Percentiles rank a stretch among this genome's conserved stretches.
Evolutionary conservation across 177 flowering plant species (phyloP).

Genomic region (Tripterygium wilfordii): DNA sequence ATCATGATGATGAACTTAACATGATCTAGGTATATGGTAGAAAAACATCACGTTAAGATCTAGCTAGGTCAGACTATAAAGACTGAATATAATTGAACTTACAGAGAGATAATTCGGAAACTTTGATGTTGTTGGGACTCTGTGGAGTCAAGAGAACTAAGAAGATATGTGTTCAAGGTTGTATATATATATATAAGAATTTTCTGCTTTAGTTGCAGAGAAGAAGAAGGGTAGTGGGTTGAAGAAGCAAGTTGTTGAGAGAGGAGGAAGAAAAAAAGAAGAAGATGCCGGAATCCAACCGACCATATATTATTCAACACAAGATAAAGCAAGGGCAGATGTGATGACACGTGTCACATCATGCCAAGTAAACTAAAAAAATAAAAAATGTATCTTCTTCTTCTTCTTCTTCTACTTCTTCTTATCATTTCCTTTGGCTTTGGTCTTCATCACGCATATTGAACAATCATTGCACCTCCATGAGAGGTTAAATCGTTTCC

Average conservation of each 20-base stretch:
- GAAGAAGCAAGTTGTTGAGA: neutral
- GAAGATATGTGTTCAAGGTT: neutral
- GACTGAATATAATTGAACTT: no score
- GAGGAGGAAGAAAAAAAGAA: constrained; percentile 5
- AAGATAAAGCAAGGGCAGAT: constrained; percentile 25
- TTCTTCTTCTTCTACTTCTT: constrained; percentile 9
- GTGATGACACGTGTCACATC: constrained; percentile 21
- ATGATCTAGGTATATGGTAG: no score
- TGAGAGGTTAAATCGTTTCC: no score
- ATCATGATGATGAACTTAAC: no score
- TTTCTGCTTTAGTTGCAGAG: constrained; percentile 5
- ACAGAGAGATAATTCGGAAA: no score
- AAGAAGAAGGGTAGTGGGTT: constrained; percentile 1
- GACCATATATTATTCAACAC: constrained; percentile 20
- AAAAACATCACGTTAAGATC: no score
- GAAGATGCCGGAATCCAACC: constrained; percentile 34
- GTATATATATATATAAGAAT: neutral
- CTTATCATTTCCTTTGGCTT: constrained; percentile 15
- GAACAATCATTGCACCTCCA: constrained; percentile 11
- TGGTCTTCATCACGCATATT: no score
- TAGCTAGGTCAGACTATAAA: no score
- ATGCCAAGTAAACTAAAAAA: constrained; percentile 6
- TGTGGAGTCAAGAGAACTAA: no score
- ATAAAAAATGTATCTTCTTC: no score
- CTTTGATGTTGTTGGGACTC: no score